phyloP scores from a whole-genome alignment of 192 early-diverging fungal species.

The Radiomyces spectabilis region DNA sequence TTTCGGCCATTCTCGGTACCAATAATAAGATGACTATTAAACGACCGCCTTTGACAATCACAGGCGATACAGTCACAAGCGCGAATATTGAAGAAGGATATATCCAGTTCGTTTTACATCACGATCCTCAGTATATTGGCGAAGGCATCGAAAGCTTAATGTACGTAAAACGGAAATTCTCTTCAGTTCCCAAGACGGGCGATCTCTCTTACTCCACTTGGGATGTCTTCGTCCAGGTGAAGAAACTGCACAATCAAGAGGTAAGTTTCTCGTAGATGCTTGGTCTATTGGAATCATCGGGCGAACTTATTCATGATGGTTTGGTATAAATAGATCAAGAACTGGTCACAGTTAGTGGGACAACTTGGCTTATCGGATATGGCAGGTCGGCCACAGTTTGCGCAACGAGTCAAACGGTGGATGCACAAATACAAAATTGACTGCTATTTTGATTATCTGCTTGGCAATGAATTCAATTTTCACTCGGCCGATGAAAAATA shows the following conservation, averaged over 20 bases:
- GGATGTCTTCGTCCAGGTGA: slow-evolving; percentile 25
- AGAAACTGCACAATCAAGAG: slow-evolving; percentile 25
- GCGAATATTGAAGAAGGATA: slow-evolving; percentile 27
- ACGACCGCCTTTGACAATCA: slow-evolving; percentile 3
- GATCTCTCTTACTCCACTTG: slow-evolving; percentile 26
- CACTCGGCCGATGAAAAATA: slow-evolving; percentile 17
- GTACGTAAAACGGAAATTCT: slow-evolving; percentile 24
- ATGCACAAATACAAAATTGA: slow-evolving; percentile 36
- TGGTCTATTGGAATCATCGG: neutral
- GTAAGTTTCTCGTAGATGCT: slow-evolving; percentile 1
- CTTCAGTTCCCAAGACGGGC: slow-evolving; percentile 25
- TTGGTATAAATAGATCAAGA: slow-evolving; percentile 35
- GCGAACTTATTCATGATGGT: neutral
- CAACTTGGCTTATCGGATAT: slow-evolving; percentile 26
- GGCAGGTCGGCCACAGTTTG: slow-evolving; percentile 26
- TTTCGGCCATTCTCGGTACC: neutral
- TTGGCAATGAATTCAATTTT: slow-evolving; percentile 24
- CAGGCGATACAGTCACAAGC: slow-evolving; percentile 13
- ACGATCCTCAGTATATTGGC: slow-evolving; percentile 19
- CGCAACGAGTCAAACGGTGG: slow-evolving; percentile 33
- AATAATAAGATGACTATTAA: neutral
- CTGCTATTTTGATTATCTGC: slow-evolving; percentile 31
- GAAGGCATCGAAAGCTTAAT: slow-evolving; percentile 26
- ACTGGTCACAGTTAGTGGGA: slow-evolving; percentile 35
- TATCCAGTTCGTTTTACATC: slow-evolving; percentile 27